These are phyloP conservation scores for Podospora pseudoanserina DNA, from an alignment of 495 filamentous ascomycete genomes.

Conservation along the genomic window DNA sequence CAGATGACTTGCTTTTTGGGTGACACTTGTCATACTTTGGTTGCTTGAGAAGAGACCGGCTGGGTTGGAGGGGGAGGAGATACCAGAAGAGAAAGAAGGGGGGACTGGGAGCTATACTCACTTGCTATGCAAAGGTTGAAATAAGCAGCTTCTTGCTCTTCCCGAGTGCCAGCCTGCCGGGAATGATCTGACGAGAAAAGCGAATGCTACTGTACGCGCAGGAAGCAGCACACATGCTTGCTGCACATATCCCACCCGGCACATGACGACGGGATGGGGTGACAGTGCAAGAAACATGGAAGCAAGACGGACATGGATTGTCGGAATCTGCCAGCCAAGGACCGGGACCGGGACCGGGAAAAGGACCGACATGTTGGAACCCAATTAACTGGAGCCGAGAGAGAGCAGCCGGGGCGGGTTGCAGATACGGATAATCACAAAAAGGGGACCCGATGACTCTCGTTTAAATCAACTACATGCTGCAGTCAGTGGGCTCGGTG, in stretches of 20 bases:
- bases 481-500: not conserved
- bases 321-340: not conserved
- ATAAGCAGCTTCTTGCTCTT: not conserved
- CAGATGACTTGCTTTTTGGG: not conserved
- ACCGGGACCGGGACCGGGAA: not conserved
- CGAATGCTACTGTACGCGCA: not conserved
- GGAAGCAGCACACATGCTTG: not conserved
- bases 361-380: not conserved
- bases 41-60: not conserved
- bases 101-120: no score
- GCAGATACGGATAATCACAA: not conserved
- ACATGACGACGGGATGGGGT: not conserved
- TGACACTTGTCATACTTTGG: not conserved
- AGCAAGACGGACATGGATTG: not conserved
- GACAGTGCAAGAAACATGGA: not conserved
- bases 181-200: not conserved
- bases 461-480: not conserved
- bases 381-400: not conserved
- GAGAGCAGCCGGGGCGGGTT: not conserved
- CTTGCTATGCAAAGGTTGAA: not conserved
- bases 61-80: not conserved
- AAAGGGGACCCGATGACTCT: not conserved
- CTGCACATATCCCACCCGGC: not conserved
- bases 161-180: not conserved
- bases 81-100: not conserved